A percentile compares a stretch with the other conserved stretches of the same genome.
Conservation (phyloP, 306 rosid species). For the Benincasa hispida region DNA sequence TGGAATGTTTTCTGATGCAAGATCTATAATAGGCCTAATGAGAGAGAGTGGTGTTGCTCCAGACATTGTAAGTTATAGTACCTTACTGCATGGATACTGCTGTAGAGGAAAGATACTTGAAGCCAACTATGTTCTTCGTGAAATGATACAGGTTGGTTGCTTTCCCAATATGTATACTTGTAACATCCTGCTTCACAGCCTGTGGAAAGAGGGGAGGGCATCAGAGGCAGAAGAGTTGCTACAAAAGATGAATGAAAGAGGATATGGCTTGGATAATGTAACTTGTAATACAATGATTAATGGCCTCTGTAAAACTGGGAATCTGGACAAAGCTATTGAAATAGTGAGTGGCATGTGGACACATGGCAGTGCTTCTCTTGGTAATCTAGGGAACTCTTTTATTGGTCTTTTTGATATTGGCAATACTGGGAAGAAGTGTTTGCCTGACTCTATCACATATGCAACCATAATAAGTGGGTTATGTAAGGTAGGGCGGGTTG, state of each 20-base stretch:
- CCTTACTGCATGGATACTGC: slow-evolving; percentile 74
- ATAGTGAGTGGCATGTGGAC: slow-evolving; percentile 81
- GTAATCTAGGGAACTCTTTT: slow-evolving; percentile 40
- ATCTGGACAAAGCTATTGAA: slow-evolving; percentile 72
- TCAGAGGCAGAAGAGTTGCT: slow-evolving; percentile 74
- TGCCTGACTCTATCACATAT: slow-evolving; percentile 70
- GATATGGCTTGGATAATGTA: slow-evolving; percentile 54
- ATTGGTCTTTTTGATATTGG: slow-evolving; percentile 41
- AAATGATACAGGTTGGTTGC: slow-evolving; percentile 54
- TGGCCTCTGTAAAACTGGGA: slow-evolving; percentile 75
- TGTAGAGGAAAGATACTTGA: slow-evolving; percentile 50
- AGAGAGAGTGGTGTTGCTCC: slow-evolving; percentile 40
- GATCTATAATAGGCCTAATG: slow-evolving; percentile 46
- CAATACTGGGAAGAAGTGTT: slow-evolving; percentile 35
- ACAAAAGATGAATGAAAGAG: slow-evolving; percentile 63
- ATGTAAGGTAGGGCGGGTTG: slow-evolving; percentile 74
- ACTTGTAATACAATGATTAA: slow-evolving; percentile 74
- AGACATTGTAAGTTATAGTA: slow-evolving; percentile 56
- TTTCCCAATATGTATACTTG: slow-evolving; percentile 76
- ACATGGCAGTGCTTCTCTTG: slow-evolving; percentile 54
- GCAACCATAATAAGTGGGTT: slow-evolving; percentile 60
- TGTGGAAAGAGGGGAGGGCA: slow-evolving; percentile 77
- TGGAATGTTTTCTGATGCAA: slow-evolving; percentile 66
- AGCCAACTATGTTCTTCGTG: slow-evolving; percentile 60
- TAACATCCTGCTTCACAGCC: slow-evolving; percentile 70